Evolutionary conservation across 352 stramenopile species (phyloP).

Genomic region (Globisporangium cystogenes): DNA sequence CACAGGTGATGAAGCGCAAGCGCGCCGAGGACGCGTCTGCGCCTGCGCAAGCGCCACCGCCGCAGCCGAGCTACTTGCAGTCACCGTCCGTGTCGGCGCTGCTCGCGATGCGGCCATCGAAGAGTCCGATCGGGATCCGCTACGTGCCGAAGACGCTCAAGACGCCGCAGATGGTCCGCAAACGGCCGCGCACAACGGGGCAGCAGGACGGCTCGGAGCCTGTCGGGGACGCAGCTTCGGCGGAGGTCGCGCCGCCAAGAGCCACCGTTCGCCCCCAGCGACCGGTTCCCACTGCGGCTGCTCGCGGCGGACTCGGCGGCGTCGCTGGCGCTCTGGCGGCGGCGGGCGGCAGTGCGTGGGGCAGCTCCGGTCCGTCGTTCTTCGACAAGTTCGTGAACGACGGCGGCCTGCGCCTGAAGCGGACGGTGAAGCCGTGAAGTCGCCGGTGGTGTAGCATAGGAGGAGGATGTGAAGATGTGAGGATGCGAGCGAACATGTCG

Average conservation of each 20-base stretch:
- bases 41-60: not conserved
- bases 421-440: slow-evolving; percentile 9
- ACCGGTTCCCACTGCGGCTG: slow-evolving; percentile 25
- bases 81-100: slow-evolving; percentile 13
- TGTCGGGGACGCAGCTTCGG: not conserved
- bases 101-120: slow-evolving; percentile 16
- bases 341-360: slow-evolving; percentile 7
- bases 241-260: not conserved
- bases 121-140: slow-evolving; percentile 16
- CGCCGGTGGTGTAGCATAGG: not conserved
- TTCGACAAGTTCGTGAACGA: slow-evolving; percentile 81
- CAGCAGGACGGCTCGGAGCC: not conserved
- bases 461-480: too few relatives aligned
- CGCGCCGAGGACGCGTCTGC: slow-evolving; percentile 10
- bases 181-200: slow-evolving; percentile 7
- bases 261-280: slow-evolving; percentile 4
- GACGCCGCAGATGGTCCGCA: slow-evolving; percentile 12
- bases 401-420: slow-evolving; percentile 51
- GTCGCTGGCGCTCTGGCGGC: slow-evolving; percentile 10
- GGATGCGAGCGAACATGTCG: not conserved
- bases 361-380: slow-evolving; percentile 22
- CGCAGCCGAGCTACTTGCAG: slow-evolving; percentile 6
- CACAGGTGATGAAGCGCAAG: slow-evolving; percentile 22
- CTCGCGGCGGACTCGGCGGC: slow-evolving; percentile 34
- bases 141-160: slow-evolving; percentile 16